Base-by-base conservation (phyloP, 148 eudicot genomes). In the Pouteria glomerata region DNA sequence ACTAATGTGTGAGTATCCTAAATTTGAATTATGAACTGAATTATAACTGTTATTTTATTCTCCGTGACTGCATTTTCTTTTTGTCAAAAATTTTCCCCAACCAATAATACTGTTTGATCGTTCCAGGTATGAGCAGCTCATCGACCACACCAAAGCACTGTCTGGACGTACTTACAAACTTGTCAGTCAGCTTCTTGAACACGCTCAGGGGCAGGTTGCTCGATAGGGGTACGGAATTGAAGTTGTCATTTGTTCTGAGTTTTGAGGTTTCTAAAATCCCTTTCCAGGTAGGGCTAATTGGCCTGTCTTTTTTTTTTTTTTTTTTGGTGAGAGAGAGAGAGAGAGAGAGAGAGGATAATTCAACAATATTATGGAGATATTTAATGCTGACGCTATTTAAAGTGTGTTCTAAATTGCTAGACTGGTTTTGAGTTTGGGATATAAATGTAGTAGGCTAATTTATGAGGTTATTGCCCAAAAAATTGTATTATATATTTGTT, bases 51-150 rank as follows among this genome's bases (percentile, higher is more conserved):
- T 50, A 2, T 50, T 50, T 19, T 50, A 2, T 50, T 62, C 68
- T 63, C 14, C 53, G 6, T 27, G 34, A 66, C 52, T 21, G 3
- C 55, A 41, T 16, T 16, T 47, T 65, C 19, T 31, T n/a, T 27
- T 23, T 16, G 30, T 18, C 21, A n/a, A n/a, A n/a, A n/a, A n/a
- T 15, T 10, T 3, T 7, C 15, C 13, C 59, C 7, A 1, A 3
- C 6, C 48, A 6, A 30, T 16, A 12, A 1, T 55, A 33, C 44
- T 53, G 30, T 19, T 45, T 48, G 47, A 48, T 12, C 24, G 8
- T 42, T 76, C 10, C 92, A 95, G 99, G 81, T 95, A 95, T 58
- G 97, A 95, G 83, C 99, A 95, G 73, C 97, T 95, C 35, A 92
- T 95, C 52, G 99, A 89, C 81, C 99, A 95, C 81, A 87, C 96